Percentiles rank a stretch among this genome's conserved stretches.
phyloP scores from a whole-genome alignment of 2,329 filamentous ascomycete species.

The Fusarium multiceps region DNA sequence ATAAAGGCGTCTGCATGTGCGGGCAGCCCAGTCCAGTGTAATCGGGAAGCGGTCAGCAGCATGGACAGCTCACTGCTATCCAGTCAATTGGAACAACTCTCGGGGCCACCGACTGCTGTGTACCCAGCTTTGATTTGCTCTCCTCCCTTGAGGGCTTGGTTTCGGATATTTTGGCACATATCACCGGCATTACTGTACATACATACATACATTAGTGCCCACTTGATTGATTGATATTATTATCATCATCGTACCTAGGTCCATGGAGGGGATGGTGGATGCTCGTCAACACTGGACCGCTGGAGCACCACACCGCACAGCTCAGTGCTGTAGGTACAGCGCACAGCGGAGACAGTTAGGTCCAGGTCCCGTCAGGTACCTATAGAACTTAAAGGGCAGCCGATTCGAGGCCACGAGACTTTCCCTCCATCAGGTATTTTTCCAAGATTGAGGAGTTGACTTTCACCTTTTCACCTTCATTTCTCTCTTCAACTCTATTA shows the following conservation, averaged over 20 bases:
- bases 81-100: constrained; percentile 36
- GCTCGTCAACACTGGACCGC: background rate
- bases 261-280: background rate
- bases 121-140: constrained; percentile 23
- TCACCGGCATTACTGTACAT: constrained; percentile 17
- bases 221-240: constrained; percentile 15
- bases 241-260: background rate
- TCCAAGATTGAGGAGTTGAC: background rate
- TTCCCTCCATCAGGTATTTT: constrained; percentile 7
- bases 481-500: background rate
- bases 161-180: constrained; percentile 33
- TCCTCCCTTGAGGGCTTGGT: constrained; percentile 13
- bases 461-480: background rate
- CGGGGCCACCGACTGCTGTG: constrained; percentile 36
- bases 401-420: constrained; percentile 26
- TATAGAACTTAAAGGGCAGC: constrained; percentile 6
- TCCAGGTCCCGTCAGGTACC: no score
- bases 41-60: constrained; percentile 32
- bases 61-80: constrained; percentile 14
- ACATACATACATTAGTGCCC: background rate
- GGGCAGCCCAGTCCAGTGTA: background rate
- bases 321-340: constrained; percentile 6
- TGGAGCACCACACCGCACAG: constrained; percentile 7
- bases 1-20: background rate
- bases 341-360: constrained; percentile 20